Evolutionary conservation across 768 basidiomycete species (phyloP).

Genomic region (Serpula lacrymans): DNA sequence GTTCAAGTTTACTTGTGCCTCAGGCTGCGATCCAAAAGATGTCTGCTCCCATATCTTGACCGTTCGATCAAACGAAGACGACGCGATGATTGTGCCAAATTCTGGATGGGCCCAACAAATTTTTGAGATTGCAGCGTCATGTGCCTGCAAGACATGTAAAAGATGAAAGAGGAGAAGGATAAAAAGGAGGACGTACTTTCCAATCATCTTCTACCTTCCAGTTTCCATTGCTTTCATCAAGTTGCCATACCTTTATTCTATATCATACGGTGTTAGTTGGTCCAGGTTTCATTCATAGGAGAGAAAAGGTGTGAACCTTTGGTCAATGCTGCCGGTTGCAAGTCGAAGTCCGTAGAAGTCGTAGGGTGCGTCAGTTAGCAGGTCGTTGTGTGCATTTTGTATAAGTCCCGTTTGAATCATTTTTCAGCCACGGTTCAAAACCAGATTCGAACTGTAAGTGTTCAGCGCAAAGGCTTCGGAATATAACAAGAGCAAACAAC

Average conservation of each 20-base stretch:
- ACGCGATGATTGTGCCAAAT: conserved; percentile 84
- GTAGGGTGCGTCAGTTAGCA: conserved; percentile 83
- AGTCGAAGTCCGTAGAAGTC: conserved; percentile 86
- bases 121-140: conserved; percentile 85
- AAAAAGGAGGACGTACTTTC: conserved; percentile 57
- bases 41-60: conserved; percentile 91
- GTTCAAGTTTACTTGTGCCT: conserved; percentile 23
- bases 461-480: conserved; percentile 15
- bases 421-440: no score
- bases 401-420: conserved; percentile 85
- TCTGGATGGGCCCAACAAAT: conserved; percentile 92
- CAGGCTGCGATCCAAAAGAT: conserved; percentile 24
- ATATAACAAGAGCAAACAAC: conserved; percentile 27
- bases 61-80: conserved; percentile 85
- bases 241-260: conserved; percentile 84
- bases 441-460: no score
- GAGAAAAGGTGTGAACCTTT: conserved; percentile 47
- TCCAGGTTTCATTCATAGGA: conserved; percentile 1
- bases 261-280: conserved; percentile 12
- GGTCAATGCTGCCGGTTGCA: conserved; percentile 80
- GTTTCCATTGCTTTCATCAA: conserved; percentile 66
- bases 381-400: conserved; percentile 72
- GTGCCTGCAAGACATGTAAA: conserved; percentile 58
- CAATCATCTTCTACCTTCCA: conserved; percentile 88
- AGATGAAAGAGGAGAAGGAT: background rate